Conservation (phyloP, 495 filamentous ascomycete genomes). For the Lichenothelia convexa region DNA sequence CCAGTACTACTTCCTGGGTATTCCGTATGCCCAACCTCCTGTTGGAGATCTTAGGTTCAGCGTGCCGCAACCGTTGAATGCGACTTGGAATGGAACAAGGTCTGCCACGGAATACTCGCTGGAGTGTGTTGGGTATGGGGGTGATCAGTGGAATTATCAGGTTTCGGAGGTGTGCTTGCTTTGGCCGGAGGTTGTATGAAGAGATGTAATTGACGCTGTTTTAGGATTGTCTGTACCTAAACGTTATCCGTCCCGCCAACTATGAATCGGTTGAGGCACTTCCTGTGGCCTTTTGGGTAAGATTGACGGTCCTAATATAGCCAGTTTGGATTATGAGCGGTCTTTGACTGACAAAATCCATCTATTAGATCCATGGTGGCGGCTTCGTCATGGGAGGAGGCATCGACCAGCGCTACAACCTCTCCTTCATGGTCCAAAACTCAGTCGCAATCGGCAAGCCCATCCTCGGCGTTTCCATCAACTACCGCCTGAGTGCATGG, state of each 20-base stretch:
- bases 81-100: slow-evolving; percentile 15
- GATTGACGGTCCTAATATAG: no score
- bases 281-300: slow-evolving; percentile 48
- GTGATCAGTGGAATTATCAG: slow-evolving; percentile 12
- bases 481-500: slow-evolving; percentile 38
- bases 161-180: slow-evolving; percentile 42
- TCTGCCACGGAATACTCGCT: slow-evolving; percentile 21
- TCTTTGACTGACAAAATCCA: slow-evolving; percentile 21
- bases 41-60: slow-evolving; percentile 39
- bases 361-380: slow-evolving; percentile 46
- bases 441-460: slow-evolving; percentile 36
- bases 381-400: slow-evolving; percentile 12
- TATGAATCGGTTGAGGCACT: slow-evolving; percentile 34
- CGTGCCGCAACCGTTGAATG: slow-evolving; percentile 33
- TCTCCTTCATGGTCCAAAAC: slow-evolving; percentile 32
- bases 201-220: no score
- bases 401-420: slow-evolving; percentile 27
- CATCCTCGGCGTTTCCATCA: slow-evolving; percentile 40
- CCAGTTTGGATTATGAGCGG: no score
- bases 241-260: slow-evolving; percentile 42
- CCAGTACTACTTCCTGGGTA: slow-evolving; percentile 36
- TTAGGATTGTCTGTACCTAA: slow-evolving; percentile 48
- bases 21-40: slow-evolving; percentile 47
- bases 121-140: slow-evolving; percentile 26
- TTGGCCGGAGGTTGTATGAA: no score